These are phyloP conservation scores for Starmera quercuum DNA, from an alignment of 805 yeast species.

Conservation along the genomic window DNA sequence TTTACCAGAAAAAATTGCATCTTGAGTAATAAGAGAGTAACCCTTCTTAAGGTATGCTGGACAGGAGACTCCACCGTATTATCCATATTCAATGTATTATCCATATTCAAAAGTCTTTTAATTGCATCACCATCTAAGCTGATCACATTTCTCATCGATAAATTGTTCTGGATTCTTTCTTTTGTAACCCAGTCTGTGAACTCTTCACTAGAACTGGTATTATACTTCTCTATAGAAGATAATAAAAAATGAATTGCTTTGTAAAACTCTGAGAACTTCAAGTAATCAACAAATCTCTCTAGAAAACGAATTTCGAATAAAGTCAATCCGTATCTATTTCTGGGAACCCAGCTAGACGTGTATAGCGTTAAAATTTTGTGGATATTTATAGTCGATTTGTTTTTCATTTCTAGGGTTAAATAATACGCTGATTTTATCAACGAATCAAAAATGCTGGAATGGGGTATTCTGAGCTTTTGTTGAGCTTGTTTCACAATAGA, in stretches of 20 bases:
- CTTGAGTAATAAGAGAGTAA: slow-evolving; percentile 8
- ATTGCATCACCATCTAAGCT: not conserved
- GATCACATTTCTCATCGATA: not conserved
- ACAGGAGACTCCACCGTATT: slow-evolving; percentile 1
- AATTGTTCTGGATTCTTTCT: not conserved
- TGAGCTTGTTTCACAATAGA: slow-evolving; percentile 9
- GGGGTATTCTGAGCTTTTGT: not conserved
- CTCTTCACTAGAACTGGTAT: not conserved
- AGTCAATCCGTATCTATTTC: slow-evolving; percentile 7
- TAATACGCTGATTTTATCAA: slow-evolving; percentile 26
- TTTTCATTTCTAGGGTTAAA: slow-evolving; percentile 24
- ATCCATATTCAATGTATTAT: not conserved
- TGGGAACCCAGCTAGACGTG: slow-evolving; percentile 22
- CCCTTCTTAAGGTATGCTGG: slow-evolving; percentile 2
- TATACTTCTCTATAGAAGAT: slow-evolving; percentile 5
- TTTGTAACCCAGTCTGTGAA: slow-evolving; percentile 11
- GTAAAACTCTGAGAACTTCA: slow-evolving; percentile 13
- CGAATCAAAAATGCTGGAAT: slow-evolving; percentile 13
- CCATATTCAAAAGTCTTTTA: not conserved
- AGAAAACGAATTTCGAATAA: slow-evolving; percentile 13
- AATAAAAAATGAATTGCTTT: slow-evolving; percentile 8
- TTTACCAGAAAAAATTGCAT: slow-evolving; percentile 8
- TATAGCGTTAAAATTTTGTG: slow-evolving; percentile 23
- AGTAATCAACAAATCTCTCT: slow-evolving; percentile 9
- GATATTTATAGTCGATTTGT: slow-evolving; percentile 23